These are phyloP conservation scores for Astrephomene gubernaculifera DNA, from an alignment of 139 green algal species.

Conservation along the genomic window DNA sequence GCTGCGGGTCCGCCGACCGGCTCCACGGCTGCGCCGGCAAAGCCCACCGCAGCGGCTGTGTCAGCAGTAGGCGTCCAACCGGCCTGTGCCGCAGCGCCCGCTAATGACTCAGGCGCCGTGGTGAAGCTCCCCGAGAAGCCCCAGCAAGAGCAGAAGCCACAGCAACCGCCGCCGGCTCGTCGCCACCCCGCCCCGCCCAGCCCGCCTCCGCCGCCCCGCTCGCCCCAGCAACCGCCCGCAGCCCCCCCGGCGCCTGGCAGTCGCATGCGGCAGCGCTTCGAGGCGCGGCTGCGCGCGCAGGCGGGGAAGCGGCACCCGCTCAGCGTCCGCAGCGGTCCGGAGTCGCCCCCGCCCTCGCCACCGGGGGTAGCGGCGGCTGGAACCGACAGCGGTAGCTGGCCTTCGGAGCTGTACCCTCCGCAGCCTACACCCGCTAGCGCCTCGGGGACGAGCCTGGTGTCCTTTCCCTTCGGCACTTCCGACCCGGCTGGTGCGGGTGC, in stretches of 20 bases:
- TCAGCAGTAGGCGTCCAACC: too few species aligned
- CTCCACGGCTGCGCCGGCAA: too few species aligned
- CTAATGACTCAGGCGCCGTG: background rate
- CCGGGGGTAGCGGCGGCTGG: too few species aligned
- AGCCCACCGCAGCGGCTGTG: too few species aligned
- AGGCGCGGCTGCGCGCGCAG: conserved; percentile 22
- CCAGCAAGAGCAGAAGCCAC: background rate
- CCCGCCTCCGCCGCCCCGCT: too few species aligned
- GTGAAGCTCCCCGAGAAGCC: background rate
- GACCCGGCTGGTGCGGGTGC: background rate
- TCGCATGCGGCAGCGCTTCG: conserved; percentile 28
- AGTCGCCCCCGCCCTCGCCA: background rate
- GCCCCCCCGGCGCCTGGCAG: background rate
- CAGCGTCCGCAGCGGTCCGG: conserved; percentile 22
- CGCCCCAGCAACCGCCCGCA: background rate
- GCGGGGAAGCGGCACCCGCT: conserved; percentile 22
- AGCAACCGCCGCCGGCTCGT: background rate
- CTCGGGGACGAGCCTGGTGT: background rate
- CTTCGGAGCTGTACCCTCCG: background rate
- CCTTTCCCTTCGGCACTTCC: background rate
- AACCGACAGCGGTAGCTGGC: too few species aligned
- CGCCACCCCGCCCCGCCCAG: background rate
- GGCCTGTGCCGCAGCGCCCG: too few species aligned
- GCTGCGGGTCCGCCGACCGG: too few species aligned
- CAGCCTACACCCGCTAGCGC: background rate